Evolutionary conservation across 306 rosid genomes (phyloP), one percentile per base, ranked within the genome.

Genomic region (Cotoneaster glaucophyllus): DNA sequence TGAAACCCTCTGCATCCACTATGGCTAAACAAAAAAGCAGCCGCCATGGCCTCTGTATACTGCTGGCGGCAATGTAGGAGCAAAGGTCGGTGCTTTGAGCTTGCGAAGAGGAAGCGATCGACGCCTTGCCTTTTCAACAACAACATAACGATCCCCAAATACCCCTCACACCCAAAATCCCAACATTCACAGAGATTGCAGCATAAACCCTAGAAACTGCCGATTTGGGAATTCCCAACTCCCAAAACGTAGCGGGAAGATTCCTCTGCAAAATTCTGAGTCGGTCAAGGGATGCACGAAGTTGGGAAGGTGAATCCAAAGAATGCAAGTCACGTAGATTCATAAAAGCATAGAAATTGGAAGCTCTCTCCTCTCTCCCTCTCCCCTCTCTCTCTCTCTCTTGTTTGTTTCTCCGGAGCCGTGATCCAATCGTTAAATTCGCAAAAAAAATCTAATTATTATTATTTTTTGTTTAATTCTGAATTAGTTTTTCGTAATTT

Each of bases 141-240:
- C 77, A 81, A 81, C 84, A 81, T 81, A 71, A 81, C 81, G 84
- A 74, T 74, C 41, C 53, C 67, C 18, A 58, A 67, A 45, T 19
- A 31, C 69, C 62, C 79, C n/a, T 64, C 68, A 64, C 34, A 13
- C 25, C 68, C 68, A 8, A 12, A 32, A 31, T 43, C 61, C 79
- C 28, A 41, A 22, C 52, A 67, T 66, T 59, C 39, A 72, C n/a
- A 37, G 15, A 34, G 19, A 21, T 24, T 5, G 39, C 68, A 19
- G 39, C 68, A 28, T 7, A 53, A 79, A 72, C 74, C 78, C 74
- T 65, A 72, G 24, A 61, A 73, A 24, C 52, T 70, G 15, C 34
- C 71, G 39, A 52, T 15, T 78, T 57, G 10, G 14, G 4, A 54
- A 12, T 28, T 1, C 22, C 11, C 68, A 39, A 39, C 25, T 17